These are phyloP conservation scores for Rhexocercosporidium sp. DNA, from an alignment of 2,329 filamentous ascomycete genomes.

Conservation along the genomic window DNA sequence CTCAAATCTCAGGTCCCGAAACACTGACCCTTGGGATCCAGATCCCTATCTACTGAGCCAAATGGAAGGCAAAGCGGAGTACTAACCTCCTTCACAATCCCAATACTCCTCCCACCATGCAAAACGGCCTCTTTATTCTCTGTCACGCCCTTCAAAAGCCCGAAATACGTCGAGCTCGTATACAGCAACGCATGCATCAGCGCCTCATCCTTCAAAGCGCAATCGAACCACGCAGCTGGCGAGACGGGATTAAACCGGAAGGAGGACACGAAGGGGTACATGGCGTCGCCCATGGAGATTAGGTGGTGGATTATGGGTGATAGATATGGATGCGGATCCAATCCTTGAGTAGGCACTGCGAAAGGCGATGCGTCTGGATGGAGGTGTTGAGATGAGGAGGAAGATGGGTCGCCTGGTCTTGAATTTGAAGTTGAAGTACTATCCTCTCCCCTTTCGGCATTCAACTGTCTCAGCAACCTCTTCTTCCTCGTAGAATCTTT, in stretches of 20 bases:
- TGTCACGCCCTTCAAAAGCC: constrained; percentile 7
- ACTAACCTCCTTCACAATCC: constrained; percentile 20
- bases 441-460: neutral
- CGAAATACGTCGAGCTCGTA: constrained; percentile 15
- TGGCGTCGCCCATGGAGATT: constrained; percentile 14
- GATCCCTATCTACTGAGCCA: too few relatives aligned
- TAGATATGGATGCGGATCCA: constrained; percentile 24
- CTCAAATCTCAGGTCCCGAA: too few relatives aligned
- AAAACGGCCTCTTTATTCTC: constrained; percentile 18
- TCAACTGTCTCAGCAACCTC: constrained; percentile 9
- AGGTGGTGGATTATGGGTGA: constrained; percentile 22
- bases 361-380: neutral
- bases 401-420: neutral
- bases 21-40: too few relatives aligned
- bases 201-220: constrained; percentile 16
- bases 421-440: neutral
- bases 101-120: constrained; percentile 19
- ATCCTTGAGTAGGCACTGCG: neutral
- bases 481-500: constrained; percentile 18
- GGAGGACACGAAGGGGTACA: constrained; percentile 19
- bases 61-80: too few relatives aligned
- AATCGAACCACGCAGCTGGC: constrained; percentile 18
- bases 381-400: neutral
- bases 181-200: constrained; percentile 24
- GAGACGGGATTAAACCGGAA: constrained; percentile 20